Base-by-base conservation (phyloP, 345 rosid species). In the Orychophragmus violaceus region DNA sequence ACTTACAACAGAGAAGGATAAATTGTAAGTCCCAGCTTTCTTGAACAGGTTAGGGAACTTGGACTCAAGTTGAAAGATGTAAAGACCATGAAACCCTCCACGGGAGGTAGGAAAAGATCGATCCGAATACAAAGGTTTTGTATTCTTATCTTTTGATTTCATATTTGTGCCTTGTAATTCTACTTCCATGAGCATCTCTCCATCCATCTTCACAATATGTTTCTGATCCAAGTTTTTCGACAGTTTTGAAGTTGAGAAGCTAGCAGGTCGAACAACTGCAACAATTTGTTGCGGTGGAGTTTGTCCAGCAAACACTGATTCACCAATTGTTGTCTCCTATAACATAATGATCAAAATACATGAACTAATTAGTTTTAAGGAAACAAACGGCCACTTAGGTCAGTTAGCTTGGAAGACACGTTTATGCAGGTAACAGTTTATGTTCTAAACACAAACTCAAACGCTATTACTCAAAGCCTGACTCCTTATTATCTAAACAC, bases 211-310 rank as follows among this genome's bases (percentile, higher is more conserved):
- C 28, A 80, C 71, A 33, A 89, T 79, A 44, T 74, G 61, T 74
- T 72, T 87, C 64, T 83, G 91, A 6, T 82, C 83, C 77, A 85
- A 74, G 14, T 30, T 69, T 44, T 64, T 76, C 5, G 70, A 74
- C 50, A 50, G 33, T 53, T 62, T 62, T 11, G 84, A 66, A 54
- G 79, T 57, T 44, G 24, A 2, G 14, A 75, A 81, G 75, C 69
- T 76, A 28, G 56, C 76, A 16, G 93, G 91, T 46, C 88, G 85
- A 72, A 87, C 56, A 76, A 85, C 91, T 6, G 93, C 96, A 42
- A 87, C 85, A 51, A 89, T 77, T 59, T 78, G 77, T 22, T 29
- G n/a, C 1, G 89, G 91, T 24, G 81, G 83, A 50, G 44, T 32
- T 45, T 64, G 42, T 28, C 90, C 91, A 75, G 86, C 91, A 60